These are phyloP conservation scores for Linum tenue DNA, from an alignment of 345 rosid genomes.

Conservation along the genomic window DNA sequence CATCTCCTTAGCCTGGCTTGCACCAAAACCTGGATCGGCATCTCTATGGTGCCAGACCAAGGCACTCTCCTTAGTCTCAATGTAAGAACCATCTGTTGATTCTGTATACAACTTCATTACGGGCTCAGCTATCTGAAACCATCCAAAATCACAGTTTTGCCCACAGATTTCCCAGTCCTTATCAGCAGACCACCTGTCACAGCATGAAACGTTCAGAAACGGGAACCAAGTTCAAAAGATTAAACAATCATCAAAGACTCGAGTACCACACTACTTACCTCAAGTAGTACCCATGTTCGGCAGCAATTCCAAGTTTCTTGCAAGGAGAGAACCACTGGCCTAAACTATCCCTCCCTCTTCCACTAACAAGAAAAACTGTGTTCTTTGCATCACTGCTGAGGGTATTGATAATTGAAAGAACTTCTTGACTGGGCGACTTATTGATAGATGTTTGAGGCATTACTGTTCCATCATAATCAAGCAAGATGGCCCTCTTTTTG, in stretches of 20 bases:
- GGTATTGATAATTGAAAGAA: conserved; percentile 1
- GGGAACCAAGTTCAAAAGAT: not conserved
- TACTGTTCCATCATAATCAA: conserved; percentile 4
- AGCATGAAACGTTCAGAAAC: not conserved
- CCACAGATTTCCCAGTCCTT: conserved; percentile 1
- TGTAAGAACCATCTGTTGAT: conserved; percentile 1
- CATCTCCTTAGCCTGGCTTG: conserved; percentile 5
- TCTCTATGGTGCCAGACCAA: conserved; percentile 9
- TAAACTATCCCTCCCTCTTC: conserved; percentile 4
- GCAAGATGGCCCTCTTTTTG: conserved; percentile 1
- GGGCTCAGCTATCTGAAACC: conserved; percentile 7
- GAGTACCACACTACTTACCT: not conserved
- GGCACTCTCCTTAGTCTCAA: conserved; percentile 3
- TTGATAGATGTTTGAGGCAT: conserved; percentile 1
- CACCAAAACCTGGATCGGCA: conserved; percentile 4
- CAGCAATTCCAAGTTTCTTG: conserved; percentile 5
- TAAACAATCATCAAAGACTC: not conserved
- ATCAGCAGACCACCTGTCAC: not conserved
- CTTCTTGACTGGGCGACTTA: conserved; percentile 1
- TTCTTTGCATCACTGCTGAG: not conserved
- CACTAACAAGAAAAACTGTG: conserved; percentile 4
- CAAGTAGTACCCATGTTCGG: not conserved
- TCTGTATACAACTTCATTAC: conserved; percentile 5
- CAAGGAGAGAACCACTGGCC: conserved; percentile 4
- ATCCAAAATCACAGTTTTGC: not conserved